These are phyloP conservation scores for Kwoniella bestiolae DNA, from an alignment of 768 basidiomycete species.

Conservation along the genomic window DNA sequence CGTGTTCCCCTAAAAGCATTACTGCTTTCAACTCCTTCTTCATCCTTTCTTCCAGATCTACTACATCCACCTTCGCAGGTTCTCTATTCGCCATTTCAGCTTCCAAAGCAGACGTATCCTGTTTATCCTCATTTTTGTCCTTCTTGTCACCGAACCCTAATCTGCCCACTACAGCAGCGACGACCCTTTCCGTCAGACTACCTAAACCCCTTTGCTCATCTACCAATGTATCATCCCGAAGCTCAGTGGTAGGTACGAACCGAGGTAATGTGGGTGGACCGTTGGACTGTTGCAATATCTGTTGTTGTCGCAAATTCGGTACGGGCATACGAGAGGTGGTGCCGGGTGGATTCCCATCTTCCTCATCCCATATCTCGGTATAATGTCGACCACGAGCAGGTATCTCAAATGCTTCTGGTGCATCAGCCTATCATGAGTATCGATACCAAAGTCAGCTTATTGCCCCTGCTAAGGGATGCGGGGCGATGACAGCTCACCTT, in stretches of 20 bases:
- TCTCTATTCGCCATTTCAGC: constrained; percentile 71
- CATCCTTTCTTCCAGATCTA: constrained; percentile 59
- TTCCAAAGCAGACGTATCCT: constrained; percentile 42
- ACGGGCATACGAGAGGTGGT: constrained; percentile 45
- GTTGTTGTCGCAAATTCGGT: constrained; percentile 35
- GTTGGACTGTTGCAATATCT: constrained; percentile 18
- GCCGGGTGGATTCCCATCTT: constrained; percentile 63
- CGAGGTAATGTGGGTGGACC: constrained; percentile 25
- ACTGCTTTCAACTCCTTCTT: constrained; percentile 59
- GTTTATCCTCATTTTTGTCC: constrained; percentile 27
- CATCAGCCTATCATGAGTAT: constrained; percentile 64
- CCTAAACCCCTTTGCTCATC: constrained; percentile 83
- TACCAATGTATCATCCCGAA: constrained; percentile 71
- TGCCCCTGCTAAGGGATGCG: too few species aligned
- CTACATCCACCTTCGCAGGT: constrained; percentile 69
- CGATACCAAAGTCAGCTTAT: background rate
- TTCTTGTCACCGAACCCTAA: constrained; percentile 26
- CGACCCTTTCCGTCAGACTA: constrained; percentile 76
- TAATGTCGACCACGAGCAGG: constrained; percentile 89
- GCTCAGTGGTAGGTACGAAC: constrained; percentile 62
- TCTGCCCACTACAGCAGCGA: constrained; percentile 48
- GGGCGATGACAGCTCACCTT: constrained; percentile 64
- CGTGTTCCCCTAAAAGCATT: constrained; percentile 60
- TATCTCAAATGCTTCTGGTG: constrained; percentile 81
- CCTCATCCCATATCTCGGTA: constrained; percentile 88